These are phyloP conservation scores for Isatis tinctoria DNA, from an alignment of 345 rosid species.

Conservation along the genomic window DNA sequence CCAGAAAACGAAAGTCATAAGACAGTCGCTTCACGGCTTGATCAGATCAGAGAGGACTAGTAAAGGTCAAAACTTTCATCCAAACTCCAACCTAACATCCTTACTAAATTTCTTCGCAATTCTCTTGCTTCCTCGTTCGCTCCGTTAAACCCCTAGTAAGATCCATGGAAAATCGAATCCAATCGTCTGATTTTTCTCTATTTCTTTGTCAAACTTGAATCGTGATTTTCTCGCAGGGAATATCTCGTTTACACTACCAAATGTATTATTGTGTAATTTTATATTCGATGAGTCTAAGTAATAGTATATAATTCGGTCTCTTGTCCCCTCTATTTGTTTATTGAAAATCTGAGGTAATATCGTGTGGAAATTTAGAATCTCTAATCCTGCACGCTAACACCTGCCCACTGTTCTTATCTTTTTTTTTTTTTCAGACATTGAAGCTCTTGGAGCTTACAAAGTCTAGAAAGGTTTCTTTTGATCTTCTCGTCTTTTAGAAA, in stretches of 20 bases:
- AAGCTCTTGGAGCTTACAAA: constrained; percentile 7
- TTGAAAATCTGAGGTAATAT: constrained; percentile 11
- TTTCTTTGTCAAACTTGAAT: constrained; percentile 6
- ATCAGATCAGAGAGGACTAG: neutral
- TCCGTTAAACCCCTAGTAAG: constrained; percentile 23
- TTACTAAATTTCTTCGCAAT: neutral
- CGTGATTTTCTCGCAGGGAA: neutral
- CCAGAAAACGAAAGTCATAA: constrained; percentile 13
- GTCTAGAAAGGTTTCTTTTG: constrained; percentile 10
- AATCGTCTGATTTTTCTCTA: constrained; percentile 20
- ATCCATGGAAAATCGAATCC: constrained; percentile 6
- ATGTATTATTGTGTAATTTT: constrained; percentile 12
- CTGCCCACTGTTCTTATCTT: constrained; percentile 29
- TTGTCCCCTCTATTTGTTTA: constrained; percentile 21
- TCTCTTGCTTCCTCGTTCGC: neutral
- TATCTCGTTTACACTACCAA: constrained; percentile 12
- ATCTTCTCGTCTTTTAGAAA: neutral
- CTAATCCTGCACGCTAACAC: constrained; percentile 46
- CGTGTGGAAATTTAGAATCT: constrained; percentile 30
- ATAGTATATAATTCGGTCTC: constrained; percentile 12
- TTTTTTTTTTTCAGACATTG: constrained; percentile 11
- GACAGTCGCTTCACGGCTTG: constrained; percentile 16
- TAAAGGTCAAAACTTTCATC: constrained; percentile 22
- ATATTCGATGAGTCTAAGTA: neutral
- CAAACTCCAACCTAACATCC: neutral